Conservation (phyloP, 306 rosid species). For the Acacia acuminata region DNA sequence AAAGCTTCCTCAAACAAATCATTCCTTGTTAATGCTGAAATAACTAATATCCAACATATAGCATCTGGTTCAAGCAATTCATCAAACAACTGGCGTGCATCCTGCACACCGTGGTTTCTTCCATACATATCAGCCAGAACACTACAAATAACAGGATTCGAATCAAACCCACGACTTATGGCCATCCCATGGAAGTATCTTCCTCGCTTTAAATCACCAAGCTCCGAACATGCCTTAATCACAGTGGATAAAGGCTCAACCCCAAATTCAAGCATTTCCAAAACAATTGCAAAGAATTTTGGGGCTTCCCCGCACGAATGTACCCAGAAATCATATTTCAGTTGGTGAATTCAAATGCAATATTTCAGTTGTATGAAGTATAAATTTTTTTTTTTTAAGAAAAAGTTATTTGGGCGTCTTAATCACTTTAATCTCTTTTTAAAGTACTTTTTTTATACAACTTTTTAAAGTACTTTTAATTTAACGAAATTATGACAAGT, state of each 20-base stretch:
- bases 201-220: conserved; percentile 49
- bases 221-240: conserved; percentile 67
- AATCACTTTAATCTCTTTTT: neutral
- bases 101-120: conserved; percentile 34
- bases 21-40: conserved; percentile 64
- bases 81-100: conserved; percentile 66
- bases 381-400: neutral
- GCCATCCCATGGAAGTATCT: conserved; percentile 62
- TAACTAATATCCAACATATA: conserved; percentile 72
- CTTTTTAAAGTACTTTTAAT: neutral
- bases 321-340: conserved; percentile 78
- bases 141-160: conserved; percentile 49
- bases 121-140: conserved; percentile 85
- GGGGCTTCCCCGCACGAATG: conserved; percentile 48
- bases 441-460: too few species aligned
- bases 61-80: conserved; percentile 63
- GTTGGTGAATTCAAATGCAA: neutral
- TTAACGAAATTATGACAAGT: too few species aligned
- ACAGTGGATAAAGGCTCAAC: conserved; percentile 69
- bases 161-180: conserved; percentile 51
- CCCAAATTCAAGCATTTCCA: conserved; percentile 50
- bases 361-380: neutral
- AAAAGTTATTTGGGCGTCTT: neutral
- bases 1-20: conserved; percentile 69
- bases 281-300: conserved; percentile 42